Percentiles rank a stretch among this genome's conserved stretches.
phyloP scores from a whole-genome alignment of 2,329 filamentous ascomycete genomes.

The Colletotrichum sp. region DNA sequence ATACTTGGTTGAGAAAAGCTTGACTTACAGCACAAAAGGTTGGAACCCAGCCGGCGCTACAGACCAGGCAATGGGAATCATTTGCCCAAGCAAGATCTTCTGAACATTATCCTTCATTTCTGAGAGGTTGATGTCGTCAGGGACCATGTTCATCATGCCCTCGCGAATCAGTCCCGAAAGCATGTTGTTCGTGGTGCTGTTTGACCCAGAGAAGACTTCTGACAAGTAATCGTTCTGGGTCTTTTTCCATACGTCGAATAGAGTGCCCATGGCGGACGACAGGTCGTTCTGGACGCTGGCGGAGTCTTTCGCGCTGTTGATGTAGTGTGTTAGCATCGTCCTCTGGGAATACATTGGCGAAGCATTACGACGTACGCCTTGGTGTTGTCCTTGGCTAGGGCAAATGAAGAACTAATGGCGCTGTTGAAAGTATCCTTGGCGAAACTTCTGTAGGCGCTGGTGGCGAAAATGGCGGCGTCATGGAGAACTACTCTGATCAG shows the following conservation, averaged over 20 bases:
- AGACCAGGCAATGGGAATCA: constrained; percentile 2
- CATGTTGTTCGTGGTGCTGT: neutral
- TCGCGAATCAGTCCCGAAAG: neutral
- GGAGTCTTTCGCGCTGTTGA: neutral
- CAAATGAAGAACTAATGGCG: neutral
- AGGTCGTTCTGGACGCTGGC: neutral
- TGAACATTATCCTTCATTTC: neutral
- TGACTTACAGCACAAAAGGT: constrained; percentile 2
- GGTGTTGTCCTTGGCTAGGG: neutral
- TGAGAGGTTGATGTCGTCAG: neutral
- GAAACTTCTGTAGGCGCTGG: neutral
- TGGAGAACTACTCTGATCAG: neutral
- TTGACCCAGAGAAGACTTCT: neutral
- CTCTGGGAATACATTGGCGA: neutral
- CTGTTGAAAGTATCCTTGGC: neutral
- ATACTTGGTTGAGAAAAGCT: neutral
- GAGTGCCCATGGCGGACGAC: neutral
- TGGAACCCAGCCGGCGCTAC: neutral
- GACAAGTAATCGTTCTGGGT: neutral
- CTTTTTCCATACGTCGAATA: constrained; percentile 7
- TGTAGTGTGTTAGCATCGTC: neutral
- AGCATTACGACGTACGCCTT: neutral
- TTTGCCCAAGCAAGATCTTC: neutral
- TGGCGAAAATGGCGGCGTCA: neutral
- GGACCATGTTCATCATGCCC: constrained; percentile 5